A percentile compares a stretch with the other conserved stretches of the same genome.
Evolutionary conservation across 2,329 filamentous ascomycete genomes (phyloP).

Genomic region (Colletotrichum liriopes): DNA sequence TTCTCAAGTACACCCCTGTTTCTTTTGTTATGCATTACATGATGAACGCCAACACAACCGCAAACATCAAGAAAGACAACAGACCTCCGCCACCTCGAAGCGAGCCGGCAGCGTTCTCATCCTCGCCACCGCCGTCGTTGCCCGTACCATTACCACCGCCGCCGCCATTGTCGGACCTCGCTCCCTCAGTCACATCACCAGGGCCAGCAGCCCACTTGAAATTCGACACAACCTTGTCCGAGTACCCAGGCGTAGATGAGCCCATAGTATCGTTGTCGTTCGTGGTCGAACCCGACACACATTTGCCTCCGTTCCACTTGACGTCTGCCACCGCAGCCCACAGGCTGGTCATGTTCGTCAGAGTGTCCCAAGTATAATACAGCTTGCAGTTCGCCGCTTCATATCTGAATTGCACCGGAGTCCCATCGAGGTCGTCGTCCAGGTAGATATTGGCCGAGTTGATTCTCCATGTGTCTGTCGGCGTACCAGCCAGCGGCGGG

Average conservation of each 20-base stretch:
- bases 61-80: constrained; percentile 3
- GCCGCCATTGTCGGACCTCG: neutral
- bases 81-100: neutral
- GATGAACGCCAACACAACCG: neutral
- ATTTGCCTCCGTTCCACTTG: constrained; percentile 41
- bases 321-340: constrained; percentile 64
- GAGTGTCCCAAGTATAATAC: constrained; percentile 70
- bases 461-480: constrained; percentile 19
- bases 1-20: accelerated
- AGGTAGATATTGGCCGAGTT: constrained; percentile 47
- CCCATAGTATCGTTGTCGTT: constrained; percentile 37
- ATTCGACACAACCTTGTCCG: constrained; percentile 29
- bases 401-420: constrained; percentile 72
- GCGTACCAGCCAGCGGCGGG: constrained; percentile 29
- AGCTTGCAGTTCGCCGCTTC: constrained; percentile 74
- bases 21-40: neutral
- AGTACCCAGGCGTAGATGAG: constrained; percentile 13
- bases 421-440: constrained; percentile 42
- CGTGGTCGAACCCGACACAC: constrained; percentile 40
- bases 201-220: constrained; percentile 37
- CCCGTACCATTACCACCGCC: neutral
- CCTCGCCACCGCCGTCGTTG: neutral
- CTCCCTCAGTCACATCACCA: constrained; percentile 28
- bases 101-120: constrained; percentile 30
- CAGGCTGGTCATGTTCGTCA: constrained; percentile 64